Conservation (phyloP, 345 rosid species). For the Excoecaria agallocha region DNA sequence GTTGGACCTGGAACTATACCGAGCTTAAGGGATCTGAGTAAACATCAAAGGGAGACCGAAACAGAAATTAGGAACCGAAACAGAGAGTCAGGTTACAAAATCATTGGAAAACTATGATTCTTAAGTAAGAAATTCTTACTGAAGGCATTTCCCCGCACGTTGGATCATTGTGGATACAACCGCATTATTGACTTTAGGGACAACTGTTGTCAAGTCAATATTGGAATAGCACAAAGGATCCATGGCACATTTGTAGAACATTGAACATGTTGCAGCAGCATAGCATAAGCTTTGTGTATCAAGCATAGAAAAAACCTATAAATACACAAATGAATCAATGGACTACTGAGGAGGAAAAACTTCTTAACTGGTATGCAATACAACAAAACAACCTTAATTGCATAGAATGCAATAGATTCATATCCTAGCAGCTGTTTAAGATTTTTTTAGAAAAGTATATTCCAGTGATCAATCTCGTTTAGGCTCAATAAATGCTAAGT, state of each 20-base stretch:
- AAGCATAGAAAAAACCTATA: constrained; percentile 79
- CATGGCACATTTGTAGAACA: constrained; percentile 82
- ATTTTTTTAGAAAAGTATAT: not conserved
- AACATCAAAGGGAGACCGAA: constrained; percentile 9
- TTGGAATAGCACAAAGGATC: constrained; percentile 71
- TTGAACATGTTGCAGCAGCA: constrained; percentile 68
- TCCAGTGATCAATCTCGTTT: not conserved
- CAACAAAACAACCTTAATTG: not conserved
- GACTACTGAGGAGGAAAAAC: not conserved
- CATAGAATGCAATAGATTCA: not conserved
- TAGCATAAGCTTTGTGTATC: constrained; percentile 79
- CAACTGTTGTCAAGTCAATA: constrained; percentile 69
- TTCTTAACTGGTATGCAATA: not conserved
- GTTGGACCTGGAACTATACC: constrained; percentile 69
- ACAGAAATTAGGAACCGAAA: constrained; percentile 5
- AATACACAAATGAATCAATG: not conserved
- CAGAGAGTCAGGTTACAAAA: not conserved
- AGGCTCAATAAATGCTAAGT: not conserved
- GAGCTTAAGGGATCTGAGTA: constrained; percentile 69
- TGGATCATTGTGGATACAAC: constrained; percentile 80
- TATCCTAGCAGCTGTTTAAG: not conserved
- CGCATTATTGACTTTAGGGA: constrained; percentile 61
- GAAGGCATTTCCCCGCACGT: constrained; percentile 76
- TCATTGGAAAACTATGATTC: not conserved
- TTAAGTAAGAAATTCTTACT: constrained; percentile 32